Percentiles rank a stretch among this genome's conserved stretches.
These are phyloP conservation scores for Beauveria rudraprayagi DNA, from an alignment of 2,329 filamentous ascomycete genomes.

Conservation along the genomic window DNA sequence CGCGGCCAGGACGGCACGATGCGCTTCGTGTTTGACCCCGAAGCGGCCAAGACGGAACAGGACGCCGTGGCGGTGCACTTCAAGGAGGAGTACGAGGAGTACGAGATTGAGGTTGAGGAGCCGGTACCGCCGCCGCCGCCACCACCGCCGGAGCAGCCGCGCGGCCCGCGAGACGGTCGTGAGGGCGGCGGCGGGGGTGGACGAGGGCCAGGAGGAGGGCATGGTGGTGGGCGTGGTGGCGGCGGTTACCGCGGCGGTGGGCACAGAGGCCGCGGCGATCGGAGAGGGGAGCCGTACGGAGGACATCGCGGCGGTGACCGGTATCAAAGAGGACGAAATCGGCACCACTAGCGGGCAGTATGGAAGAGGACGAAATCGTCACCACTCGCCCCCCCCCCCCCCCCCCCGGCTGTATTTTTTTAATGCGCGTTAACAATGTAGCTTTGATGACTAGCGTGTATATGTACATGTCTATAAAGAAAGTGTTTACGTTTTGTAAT, in stretches of 20 bases:
- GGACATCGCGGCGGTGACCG: conserved; percentile 28
- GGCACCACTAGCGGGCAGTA: conserved; percentile 23
- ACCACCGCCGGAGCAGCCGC: conserved; percentile 20
- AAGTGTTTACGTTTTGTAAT: neutral
- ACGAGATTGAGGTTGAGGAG: conserved; percentile 71
- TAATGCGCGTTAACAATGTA: neutral
- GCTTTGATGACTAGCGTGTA: neutral
- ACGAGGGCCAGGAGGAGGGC: conserved; percentile 11
- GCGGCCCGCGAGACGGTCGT: conserved; percentile 5
- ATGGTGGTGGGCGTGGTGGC: conserved; percentile 16
- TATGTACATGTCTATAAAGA: neutral
- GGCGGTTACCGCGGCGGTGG: conserved; percentile 6
- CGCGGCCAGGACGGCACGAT: conserved; percentile 63
- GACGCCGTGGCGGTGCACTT: conserved; percentile 60
- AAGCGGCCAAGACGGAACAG: conserved; percentile 65
- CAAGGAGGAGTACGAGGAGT: conserved; percentile 67
- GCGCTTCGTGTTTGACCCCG: conserved; percentile 80
- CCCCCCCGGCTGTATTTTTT: neutral
- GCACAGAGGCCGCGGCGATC: conserved; percentile 22
- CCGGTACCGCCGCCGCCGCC: conserved; percentile 29
- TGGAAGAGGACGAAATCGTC: conserved; percentile 16
- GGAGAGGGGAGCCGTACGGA: conserved; percentile 27
- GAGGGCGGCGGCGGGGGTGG: conserved; percentile 12
- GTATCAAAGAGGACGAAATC: conserved; percentile 25
- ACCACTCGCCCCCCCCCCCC: neutral